phyloP scores from a whole-genome alignment of 176 grass and related monocot genomes.

The Eleusine indica region DNA sequence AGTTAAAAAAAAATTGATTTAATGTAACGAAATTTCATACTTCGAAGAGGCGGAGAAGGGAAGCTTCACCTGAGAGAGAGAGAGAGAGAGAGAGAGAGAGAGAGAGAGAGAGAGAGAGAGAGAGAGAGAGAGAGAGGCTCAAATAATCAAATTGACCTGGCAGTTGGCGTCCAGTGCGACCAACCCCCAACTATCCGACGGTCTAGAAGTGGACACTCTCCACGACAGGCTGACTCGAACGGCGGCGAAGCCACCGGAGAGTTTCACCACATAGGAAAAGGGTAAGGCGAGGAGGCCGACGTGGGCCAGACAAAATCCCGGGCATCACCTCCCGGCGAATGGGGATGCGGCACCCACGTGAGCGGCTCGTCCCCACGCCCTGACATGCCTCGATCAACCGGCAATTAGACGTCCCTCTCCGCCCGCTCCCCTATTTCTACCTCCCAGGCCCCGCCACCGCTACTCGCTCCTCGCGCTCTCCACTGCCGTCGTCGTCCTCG shows the following conservation, averaged over 20 bases:
- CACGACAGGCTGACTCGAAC: neutral
- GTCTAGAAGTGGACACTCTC: neutral
- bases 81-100: too few species aligned
- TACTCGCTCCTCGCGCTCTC: conserved; percentile 27
- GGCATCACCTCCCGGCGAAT: conserved; percentile 45
- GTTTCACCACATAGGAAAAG: neutral
- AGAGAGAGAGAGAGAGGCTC: too few species aligned
- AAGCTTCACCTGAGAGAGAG: too few species aligned
- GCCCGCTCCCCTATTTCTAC: conserved; percentile 44
- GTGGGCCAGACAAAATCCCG: conserved; percentile 49
- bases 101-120: too few species aligned
- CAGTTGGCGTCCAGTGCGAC: neutral
- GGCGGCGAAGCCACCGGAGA: neutral
- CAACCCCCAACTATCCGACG: neutral
- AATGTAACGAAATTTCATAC: neutral
- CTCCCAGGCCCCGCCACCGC: conserved; percentile 21
- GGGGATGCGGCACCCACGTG: conserved; percentile 54
- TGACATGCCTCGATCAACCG: neutral
- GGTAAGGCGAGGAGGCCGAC: conserved; percentile 13
- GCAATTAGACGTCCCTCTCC: neutral
- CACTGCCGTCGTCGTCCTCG: neutral
- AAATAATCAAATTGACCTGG: too few species aligned
- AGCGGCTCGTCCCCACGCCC: conserved; percentile 34
- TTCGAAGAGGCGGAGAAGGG: neutral
- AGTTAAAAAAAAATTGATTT: too few species aligned